Conservation (phyloP, 2,329 filamentous ascomycete genomes). For the Claviceps sorghi region DNA sequence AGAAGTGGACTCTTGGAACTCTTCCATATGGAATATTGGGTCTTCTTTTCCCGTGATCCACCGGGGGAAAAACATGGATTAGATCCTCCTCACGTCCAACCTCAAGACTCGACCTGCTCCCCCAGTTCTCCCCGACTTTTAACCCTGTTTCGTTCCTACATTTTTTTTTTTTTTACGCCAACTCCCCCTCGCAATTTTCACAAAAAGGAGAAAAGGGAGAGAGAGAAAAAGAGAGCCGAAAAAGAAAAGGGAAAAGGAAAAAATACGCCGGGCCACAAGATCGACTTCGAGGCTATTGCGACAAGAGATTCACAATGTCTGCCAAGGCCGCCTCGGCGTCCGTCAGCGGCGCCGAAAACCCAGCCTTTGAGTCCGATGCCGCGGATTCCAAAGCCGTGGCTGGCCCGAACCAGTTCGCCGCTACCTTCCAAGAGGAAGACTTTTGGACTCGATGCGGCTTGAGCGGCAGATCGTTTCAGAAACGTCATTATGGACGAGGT, state of each 20-base stretch:
- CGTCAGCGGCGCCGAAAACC: conserved; percentile 4
- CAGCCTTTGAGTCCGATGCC: not conserved
- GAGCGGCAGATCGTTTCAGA: conserved; percentile 21
- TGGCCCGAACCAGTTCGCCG: conserved; percentile 1
- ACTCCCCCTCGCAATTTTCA: no score
- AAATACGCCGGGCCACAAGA: no score
- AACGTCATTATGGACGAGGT: conserved; percentile 16
- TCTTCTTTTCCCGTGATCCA: not conserved
- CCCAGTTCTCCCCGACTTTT: no score
- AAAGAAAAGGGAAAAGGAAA: no score
- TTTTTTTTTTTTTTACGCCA: no score
- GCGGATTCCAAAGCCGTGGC: conserved; percentile 4
- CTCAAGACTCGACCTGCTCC: no score
- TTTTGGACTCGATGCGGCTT: conserved; percentile 22
- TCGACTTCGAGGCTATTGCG: no score
- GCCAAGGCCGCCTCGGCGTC: not conserved
- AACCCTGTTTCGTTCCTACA: not conserved
- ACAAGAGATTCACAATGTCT: not conserved
- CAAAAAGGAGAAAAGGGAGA: no score
- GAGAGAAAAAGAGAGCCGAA: no score
- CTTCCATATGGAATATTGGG: not conserved
- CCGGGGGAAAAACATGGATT: not conserved
- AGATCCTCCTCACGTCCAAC: no score
- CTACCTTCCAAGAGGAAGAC: conserved; percentile 14
- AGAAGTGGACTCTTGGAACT: not conserved